These are phyloP conservation scores for Pseudohalonectria lignicola DNA, from an alignment of 2,329 filamentous ascomycete genomes.

Conservation along the genomic window DNA sequence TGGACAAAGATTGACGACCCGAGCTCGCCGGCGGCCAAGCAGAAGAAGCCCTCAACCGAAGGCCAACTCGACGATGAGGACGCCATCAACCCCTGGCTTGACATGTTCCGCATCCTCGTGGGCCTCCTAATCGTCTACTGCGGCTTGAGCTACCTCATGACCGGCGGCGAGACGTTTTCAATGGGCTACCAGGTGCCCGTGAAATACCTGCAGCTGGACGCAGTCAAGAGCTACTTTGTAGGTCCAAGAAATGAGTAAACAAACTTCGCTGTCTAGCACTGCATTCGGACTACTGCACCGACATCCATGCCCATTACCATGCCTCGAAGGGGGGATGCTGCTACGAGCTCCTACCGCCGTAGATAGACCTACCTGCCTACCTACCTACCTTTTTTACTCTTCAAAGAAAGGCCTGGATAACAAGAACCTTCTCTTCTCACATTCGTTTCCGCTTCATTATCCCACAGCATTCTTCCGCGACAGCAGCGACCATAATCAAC, in stretches of 20 bases:
- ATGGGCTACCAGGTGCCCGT: slow-evolving; percentile 55
- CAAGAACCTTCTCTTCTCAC: not conserved
- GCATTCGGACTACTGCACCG: too few relatives aligned
- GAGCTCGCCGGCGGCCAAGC: slow-evolving; percentile 1
- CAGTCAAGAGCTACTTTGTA: slow-evolving; percentile 53
- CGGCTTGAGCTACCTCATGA: slow-evolving; percentile 67
- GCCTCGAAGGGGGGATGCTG: too few relatives aligned
- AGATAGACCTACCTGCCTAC: too few relatives aligned
- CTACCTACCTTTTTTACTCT: too few relatives aligned
- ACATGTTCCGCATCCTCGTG: slow-evolving; percentile 57
- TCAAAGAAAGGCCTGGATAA: too few relatives aligned
- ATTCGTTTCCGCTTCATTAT: not conserved
- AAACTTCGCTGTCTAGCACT: too few relatives aligned
- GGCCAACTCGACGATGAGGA: slow-evolving; percentile 13
- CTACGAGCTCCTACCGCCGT: too few relatives aligned
- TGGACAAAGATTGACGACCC: slow-evolving; percentile 5
- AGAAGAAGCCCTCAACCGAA: slow-evolving; percentile 15
- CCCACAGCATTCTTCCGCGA: too few relatives aligned
- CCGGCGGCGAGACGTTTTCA: slow-evolving; percentile 55
- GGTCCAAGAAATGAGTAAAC: too few relatives aligned
- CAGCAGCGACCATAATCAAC: too few relatives aligned
- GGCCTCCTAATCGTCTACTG: slow-evolving; percentile 57
- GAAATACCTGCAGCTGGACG: slow-evolving; percentile 46
- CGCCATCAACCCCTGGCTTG: slow-evolving; percentile 38
- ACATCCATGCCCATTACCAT: too few relatives aligned